Conservation (phyloP, 1,284 basidiomycete species). For the Golubevia pallescens region DNA sequence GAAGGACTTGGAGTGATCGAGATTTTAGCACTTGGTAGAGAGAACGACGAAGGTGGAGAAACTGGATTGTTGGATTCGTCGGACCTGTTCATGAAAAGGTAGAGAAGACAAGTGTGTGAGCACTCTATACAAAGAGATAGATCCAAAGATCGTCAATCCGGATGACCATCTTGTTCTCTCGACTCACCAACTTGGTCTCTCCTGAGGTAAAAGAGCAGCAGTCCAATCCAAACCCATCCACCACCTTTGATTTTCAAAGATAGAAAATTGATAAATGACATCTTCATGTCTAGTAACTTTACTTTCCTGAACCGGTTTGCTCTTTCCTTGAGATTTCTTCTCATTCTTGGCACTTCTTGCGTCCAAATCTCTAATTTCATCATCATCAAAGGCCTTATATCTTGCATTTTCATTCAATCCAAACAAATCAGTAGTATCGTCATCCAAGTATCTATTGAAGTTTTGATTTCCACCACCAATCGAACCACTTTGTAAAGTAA, state of each 20-base stretch:
- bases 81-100: constrained; percentile 29
- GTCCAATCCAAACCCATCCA: constrained; percentile 79
- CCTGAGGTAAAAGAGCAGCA: constrained; percentile 83
- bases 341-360: not conserved
- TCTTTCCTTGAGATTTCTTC: constrained; percentile 4
- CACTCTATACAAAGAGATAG: not conserved
- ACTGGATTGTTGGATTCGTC: constrained; percentile 64
- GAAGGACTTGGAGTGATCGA: constrained; percentile 47
- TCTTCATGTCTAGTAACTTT: constrained; percentile 31
- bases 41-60: constrained; percentile 65
- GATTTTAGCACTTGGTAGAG: constrained; percentile 59
- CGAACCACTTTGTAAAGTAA: constrained; percentile 36
- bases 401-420: not conserved
- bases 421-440: constrained; percentile 14
- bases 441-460: no score
- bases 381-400: no score
- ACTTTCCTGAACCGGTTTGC: constrained; percentile 13
- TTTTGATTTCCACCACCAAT: constrained; percentile 14
- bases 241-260: constrained; percentile 96
- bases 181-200: constrained; percentile 84
- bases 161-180: not conserved
- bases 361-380: no score
- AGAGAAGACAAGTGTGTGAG: no score
- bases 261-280: constrained; percentile 54
- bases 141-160: not conserved